A percentile compares a stretch with the other conserved stretches of the same genome.
Conservation (phyloP, 2,329 filamentous ascomycete genomes). For the Colletotrichum caudatum region DNA sequence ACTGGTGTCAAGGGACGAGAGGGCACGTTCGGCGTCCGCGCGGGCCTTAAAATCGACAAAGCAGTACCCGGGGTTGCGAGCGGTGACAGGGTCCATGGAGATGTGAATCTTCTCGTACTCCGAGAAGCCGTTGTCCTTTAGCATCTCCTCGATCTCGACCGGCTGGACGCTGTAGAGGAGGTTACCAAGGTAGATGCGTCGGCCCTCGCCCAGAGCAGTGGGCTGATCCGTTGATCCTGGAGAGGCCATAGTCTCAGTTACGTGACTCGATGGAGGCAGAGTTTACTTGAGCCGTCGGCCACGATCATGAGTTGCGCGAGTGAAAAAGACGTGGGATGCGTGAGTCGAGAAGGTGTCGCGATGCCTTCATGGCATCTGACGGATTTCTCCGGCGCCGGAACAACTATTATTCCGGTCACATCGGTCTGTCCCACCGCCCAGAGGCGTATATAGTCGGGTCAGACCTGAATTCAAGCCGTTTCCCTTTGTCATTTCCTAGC, state of each 20-base stretch:
- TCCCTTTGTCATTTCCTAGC: no score
- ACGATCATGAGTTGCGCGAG: neutral
- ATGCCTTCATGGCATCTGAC: no score
- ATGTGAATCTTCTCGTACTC: constrained; percentile 71
- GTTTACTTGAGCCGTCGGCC: neutral
- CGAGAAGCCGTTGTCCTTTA: constrained; percentile 57
- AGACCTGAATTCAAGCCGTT: no score
- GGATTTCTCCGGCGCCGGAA: no score
- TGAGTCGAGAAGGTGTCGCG: no score
- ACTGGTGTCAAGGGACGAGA: constrained; percentile 65
- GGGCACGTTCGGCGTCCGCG: constrained; percentile 68
- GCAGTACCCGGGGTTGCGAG: constrained; percentile 79
- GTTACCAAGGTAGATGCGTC: constrained; percentile 73
- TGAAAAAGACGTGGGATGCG: no score
- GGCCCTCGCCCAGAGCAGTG: constrained; percentile 44
- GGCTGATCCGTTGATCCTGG: constrained; percentile 11
- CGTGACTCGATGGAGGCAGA: no score
- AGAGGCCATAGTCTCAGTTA: neutral
- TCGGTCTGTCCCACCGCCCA: no score
- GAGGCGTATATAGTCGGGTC: no score
- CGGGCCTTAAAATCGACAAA: constrained; percentile 75
- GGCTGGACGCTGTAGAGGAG: constrained; percentile 67
- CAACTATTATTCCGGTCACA: no score
- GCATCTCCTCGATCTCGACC: constrained; percentile 70
- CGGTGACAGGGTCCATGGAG: constrained; percentile 75